Percentiles rank a stretch among this genome's conserved stretches.
Conservation (phyloP, 768 basidiomycete species). For the Aureoboletus auriporus region DNA sequence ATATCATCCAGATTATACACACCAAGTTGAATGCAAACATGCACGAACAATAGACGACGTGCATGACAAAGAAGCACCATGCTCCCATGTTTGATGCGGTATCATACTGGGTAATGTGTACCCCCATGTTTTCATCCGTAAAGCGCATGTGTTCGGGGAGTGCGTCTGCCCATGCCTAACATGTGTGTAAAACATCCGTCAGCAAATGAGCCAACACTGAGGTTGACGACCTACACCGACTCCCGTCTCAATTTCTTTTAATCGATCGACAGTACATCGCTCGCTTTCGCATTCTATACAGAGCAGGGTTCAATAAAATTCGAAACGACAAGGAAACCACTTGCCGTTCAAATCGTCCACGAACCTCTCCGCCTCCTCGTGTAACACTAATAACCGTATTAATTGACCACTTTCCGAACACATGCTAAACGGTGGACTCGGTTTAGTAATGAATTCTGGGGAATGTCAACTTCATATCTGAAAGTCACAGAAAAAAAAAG, state of each 20-base stretch:
- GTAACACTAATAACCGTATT: conserved; percentile 63
- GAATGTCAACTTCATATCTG: conserved; percentile 3
- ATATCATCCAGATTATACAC: conserved; percentile 25
- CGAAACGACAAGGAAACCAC: conserved; percentile 5
- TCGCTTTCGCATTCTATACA: conserved; percentile 24
- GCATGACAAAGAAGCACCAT: conserved; percentile 79
- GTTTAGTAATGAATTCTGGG: conserved; percentile 65
- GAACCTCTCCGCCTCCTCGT: conserved; percentile 54
- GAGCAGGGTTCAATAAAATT: conserved; percentile 21
- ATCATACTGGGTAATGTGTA: conserved; percentile 74
- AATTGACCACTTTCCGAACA: conserved; percentile 66
- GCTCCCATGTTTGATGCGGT: conserved; percentile 75
- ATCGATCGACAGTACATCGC: conserved; percentile 29
- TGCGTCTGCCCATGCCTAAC: conserved; percentile 59
- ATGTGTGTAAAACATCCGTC: conserved; percentile 6
- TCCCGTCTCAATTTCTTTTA: conserved; percentile 43
- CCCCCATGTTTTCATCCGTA: conserved; percentile 61
- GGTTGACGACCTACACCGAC: conserved; percentile 28
- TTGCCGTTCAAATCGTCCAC: conserved; percentile 51
- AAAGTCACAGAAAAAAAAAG: neutral
- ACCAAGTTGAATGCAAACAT: conserved; percentile 62
- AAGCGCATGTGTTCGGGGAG: conserved; percentile 73
- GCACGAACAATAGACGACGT: conserved; percentile 67
- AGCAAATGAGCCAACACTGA: neutral
- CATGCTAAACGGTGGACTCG: conserved; percentile 51